Base-by-base conservation (phyloP, 2,329 filamentous ascomycete species). In the Fusarium camptoceras region DNA sequence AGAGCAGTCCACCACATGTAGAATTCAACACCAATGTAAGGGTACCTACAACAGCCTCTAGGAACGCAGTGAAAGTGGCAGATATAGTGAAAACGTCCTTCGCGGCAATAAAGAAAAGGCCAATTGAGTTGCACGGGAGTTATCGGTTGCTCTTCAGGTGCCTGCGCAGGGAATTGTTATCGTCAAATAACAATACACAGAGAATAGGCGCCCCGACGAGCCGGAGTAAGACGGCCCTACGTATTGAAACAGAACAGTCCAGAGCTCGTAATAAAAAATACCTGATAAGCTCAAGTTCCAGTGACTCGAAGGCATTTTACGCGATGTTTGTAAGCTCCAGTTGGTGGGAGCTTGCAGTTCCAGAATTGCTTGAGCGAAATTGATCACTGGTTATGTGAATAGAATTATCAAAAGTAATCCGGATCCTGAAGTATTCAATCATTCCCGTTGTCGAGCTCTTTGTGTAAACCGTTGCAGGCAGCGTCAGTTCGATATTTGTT, bases 1-100 rank as follows among this genome's bases (percentile, higher is more conserved):
- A 44, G 44, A 46, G 59, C 49, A 64, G 49, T 34, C 54, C 50
- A 68, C 65, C 75, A 76, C 75, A 76, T 76, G 75, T 48, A 70
- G 68, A 64, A 53, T 58, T 68, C 41, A 55, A 43, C 68, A 51
- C 25, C 42, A 57, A 10, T 66, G 60, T 73, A 69, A 61, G 73
- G 73, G 56, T 43, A 65, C 31, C 43, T 46, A 31, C 49, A 27
- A 28, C 16, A 47, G 46, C 28, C 34, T 43, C 41, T 20, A 51
- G 20, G 42, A 54, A 51, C 39, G 34, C 25, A 67, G 55, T 56
- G 43, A 30, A 39, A 66, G 25, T 42, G 39, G 42, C 30, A 59
- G 41, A 55, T n/a, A 28, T 4, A 25, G 20, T n/a, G 30, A 48
- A 44, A 22, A 25, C 7, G 10, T 56, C 28, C 15, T 48, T 49